Evolutionary conservation across 305 asterid species (phyloP).

Genomic region (Fraxinus floribunda): DNA sequence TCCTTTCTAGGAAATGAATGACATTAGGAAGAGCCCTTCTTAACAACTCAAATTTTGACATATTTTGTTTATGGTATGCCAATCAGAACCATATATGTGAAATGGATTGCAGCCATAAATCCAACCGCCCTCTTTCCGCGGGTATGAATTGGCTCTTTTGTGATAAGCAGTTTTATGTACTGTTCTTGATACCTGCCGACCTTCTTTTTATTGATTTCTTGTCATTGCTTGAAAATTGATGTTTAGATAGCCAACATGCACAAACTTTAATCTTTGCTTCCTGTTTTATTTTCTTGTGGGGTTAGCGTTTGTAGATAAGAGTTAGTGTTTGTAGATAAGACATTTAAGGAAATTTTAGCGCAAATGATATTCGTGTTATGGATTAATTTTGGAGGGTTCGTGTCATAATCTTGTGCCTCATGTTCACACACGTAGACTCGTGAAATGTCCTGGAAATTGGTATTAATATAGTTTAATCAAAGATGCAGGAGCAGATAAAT

Average conservation of each 20-base stretch:
- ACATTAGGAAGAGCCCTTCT: neutral
- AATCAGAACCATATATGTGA: slow-evolving; percentile 21
- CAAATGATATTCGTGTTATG: neutral
- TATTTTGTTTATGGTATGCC: neutral
- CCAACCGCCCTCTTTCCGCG: slow-evolving; percentile 3
- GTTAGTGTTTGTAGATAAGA: neutral
- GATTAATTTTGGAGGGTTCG: neutral
- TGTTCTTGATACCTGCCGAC: neutral
- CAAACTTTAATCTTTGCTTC: neutral
- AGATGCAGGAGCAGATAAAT: slow-evolving; percentile 22
- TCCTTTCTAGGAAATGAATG: neutral
- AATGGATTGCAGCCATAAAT: slow-evolving; percentile 9
- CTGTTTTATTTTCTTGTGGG: neutral
- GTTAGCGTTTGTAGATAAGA: neutral
- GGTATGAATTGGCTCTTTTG: neutral
- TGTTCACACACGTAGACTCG: neutral
- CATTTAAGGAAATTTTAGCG: neutral
- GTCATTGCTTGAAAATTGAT: neutral
- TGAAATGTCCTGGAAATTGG: slow-evolving; percentile 12
- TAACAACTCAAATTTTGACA: neutral
- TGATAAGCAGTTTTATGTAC: neutral
- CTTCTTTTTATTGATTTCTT: neutral
- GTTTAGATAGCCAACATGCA: neutral
- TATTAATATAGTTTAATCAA: neutral
- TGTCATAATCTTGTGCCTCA: neutral